Conservation (phyloP, 768 basidiomycete genomes). For the Leccinum imitatum region DNA sequence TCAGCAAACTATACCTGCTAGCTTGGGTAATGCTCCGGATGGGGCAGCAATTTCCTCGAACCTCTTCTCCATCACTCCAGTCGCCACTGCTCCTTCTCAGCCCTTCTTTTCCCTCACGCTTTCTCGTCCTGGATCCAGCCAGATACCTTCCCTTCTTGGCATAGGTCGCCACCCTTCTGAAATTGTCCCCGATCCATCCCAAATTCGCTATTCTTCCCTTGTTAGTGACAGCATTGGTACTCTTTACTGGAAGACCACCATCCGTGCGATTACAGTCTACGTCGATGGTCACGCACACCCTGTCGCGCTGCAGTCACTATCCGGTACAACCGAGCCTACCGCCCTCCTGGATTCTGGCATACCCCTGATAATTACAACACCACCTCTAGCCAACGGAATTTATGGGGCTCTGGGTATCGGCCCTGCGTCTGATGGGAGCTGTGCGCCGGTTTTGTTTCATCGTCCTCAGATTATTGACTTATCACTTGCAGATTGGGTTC, state of each 20-base stretch:
- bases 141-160: slow-evolving; percentile 59
- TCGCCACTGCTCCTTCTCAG: slow-evolving; percentile 48
- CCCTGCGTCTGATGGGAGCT: slow-evolving; percentile 60
- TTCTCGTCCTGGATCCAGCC: slow-evolving; percentile 60
- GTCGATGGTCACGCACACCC: slow-evolving; percentile 41
- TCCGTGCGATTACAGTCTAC: slow-evolving; percentile 62
- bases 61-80: slow-evolving; percentile 65
- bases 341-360: slow-evolving; percentile 76
- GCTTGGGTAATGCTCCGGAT: slow-evolving; percentile 50
- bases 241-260: slow-evolving; percentile 61
- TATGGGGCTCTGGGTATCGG: slow-evolving; percentile 71
- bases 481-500: slow-evolving; percentile 60
- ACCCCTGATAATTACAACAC: slow-evolving; percentile 63
- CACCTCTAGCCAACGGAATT: slow-evolving; percentile 65
- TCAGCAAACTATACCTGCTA: slow-evolving; percentile 47
- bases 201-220: slow-evolving; percentile 49
- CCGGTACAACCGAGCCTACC: slow-evolving; percentile 47
- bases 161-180: slow-evolving; percentile 64
- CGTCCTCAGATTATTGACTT: slow-evolving; percentile 4
- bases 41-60: slow-evolving; percentile 71
- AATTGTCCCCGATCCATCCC: slow-evolving; percentile 52
- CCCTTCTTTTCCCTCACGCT: slow-evolving; percentile 70
- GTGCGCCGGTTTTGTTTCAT: slow-evolving; percentile 40
- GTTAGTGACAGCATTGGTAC: slow-evolving; percentile 41
- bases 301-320: slow-evolving; percentile 43